Percentiles rank a stretch among this genome's conserved stretches.
phyloP scores from a whole-genome alignment of 2,329 filamentous ascomycete species.

The Fusarium zealandicum region DNA sequence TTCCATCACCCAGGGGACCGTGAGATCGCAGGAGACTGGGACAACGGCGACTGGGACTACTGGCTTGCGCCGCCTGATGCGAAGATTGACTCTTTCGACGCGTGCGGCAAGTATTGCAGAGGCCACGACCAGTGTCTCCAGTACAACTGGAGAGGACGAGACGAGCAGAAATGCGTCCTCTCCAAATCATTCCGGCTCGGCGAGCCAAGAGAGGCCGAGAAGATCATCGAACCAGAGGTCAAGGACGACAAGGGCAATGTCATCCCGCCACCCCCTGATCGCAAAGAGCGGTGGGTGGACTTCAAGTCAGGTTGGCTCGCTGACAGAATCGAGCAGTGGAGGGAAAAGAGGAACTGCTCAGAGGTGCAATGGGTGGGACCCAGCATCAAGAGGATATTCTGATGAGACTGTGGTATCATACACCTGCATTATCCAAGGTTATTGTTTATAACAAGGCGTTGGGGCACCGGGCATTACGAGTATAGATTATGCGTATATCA shows the following conservation, averaged over 20 bases:
- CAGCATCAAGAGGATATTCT: constrained; percentile 43
- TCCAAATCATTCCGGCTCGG: constrained; percentile 43
- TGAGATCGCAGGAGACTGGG: constrained; percentile 39
- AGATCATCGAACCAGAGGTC: constrained; percentile 37
- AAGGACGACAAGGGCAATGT: constrained; percentile 37
- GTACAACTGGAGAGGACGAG: constrained; percentile 45
- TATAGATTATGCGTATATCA: constrained; percentile 23
- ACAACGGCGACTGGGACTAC: constrained; percentile 45
- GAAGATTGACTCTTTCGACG: constrained; percentile 38
- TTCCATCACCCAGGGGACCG: constrained; percentile 46
- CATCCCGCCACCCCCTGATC: constrained; percentile 29
- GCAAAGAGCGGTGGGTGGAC: constrained; percentile 39
- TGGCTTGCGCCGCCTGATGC: constrained; percentile 39
- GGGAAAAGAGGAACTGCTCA: constrained; percentile 36
- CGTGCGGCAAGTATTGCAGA: constrained; percentile 42
- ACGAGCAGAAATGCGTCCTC: constrained; percentile 42
- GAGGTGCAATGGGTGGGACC: constrained; percentile 46
- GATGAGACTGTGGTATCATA: constrained; percentile 10
- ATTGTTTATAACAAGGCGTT: constrained; percentile 34
- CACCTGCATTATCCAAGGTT: neutral
- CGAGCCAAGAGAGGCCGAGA: constrained; percentile 32
- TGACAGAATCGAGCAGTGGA: constrained; percentile 40
- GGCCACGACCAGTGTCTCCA: constrained; percentile 40
- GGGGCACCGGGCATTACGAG: constrained; percentile 14
- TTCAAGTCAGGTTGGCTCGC: constrained; percentile 44